A percentile compares a stretch with the other conserved stretches of the same genome.
phyloP scores from a whole-genome alignment of 345 rosid genomes.

The Streptanthus diversifolius region DNA sequence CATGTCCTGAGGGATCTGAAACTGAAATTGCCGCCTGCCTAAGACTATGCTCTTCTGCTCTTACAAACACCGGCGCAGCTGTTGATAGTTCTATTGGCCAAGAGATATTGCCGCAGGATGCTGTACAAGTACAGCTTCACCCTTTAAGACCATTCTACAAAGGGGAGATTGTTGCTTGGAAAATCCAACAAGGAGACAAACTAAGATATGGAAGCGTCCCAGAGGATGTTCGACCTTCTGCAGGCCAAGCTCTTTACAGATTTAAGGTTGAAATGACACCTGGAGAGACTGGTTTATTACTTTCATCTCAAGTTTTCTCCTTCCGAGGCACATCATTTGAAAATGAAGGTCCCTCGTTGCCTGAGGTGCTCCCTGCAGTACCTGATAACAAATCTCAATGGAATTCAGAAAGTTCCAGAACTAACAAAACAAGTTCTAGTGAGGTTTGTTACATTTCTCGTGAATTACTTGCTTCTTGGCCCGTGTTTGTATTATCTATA shows the following conservation, averaged over 20 bases:
- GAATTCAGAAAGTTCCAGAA: slow-evolving; percentile 51
- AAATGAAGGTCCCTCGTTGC: slow-evolving; percentile 43
- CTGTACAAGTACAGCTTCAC: slow-evolving; percentile 80
- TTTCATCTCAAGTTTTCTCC: slow-evolving; percentile 93
- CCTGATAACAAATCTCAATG: slow-evolving; percentile 32
- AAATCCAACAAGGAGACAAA: slow-evolving; percentile 68
- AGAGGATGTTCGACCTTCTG: slow-evolving; percentile 85
- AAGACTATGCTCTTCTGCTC: slow-evolving; percentile 56
- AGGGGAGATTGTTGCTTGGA: slow-evolving; percentile 94
- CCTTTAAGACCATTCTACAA: slow-evolving; percentile 90
- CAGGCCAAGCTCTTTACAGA: slow-evolving; percentile 87
- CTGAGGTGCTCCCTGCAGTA: slow-evolving; percentile 31
- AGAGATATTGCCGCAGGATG: slow-evolving; percentile 77
- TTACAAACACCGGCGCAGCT: slow-evolving; percentile 42
- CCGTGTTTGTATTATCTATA: neutral
- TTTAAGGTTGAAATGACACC: slow-evolving; percentile 75
- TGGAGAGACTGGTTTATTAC: slow-evolving; percentile 55
- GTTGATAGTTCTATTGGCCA: slow-evolving; percentile 54
- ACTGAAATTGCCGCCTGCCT: slow-evolving; percentile 50
- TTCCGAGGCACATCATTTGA: slow-evolving; percentile 63
- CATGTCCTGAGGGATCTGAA: slow-evolving; percentile 78
- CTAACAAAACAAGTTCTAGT: slow-evolving; percentile 42
- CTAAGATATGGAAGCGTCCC: slow-evolving; percentile 90
- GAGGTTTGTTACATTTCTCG: slow-evolving; percentile 49
- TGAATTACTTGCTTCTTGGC: neutral